These are phyloP conservation scores for Tagetes erecta DNA, from an alignment of 129 eudicot genomes.

Conservation along the genomic window DNA sequence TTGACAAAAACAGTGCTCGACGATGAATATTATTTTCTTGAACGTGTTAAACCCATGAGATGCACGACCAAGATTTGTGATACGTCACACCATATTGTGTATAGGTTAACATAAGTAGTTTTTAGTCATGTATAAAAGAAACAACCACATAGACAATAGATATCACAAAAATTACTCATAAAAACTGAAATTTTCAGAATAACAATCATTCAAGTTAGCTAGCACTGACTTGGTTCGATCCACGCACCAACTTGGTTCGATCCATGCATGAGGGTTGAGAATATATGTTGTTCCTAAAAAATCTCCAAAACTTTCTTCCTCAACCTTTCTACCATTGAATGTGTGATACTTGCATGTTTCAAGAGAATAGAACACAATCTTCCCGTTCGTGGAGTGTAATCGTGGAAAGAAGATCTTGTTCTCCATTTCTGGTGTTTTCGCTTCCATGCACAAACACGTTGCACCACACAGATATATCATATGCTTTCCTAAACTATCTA, in stretches of 20 bases:
- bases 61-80: too few relatives aligned
- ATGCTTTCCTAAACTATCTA: conserved; percentile 15
- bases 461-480: conserved; percentile 10
- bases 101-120: too few relatives aligned
- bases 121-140: too few relatives aligned
- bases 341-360: conserved; percentile 30
- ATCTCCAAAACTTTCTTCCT: background rate
- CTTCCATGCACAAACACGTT: background rate
- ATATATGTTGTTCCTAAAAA: background rate
- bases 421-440: conserved; percentile 21
- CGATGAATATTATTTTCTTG: background rate
- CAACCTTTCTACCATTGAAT: background rate
- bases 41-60: too few relatives aligned
- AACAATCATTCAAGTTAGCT: background rate
- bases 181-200: too few relatives aligned
- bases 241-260: conserved; percentile 20
- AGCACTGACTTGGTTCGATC: conserved; percentile 17
- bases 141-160: too few relatives aligned
- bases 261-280: conserved; percentile 1
- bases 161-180: too few relatives aligned
- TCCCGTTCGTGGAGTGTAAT: background rate
- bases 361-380: conserved; percentile 27
- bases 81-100: too few relatives aligned
- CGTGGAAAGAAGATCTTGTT: conserved; percentile 31
- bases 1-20: conserved; percentile 3